Evolutionary conservation across 345 rosid species (phyloP), one percentile per base, ranked within the genome.

Genomic region (Brassica juncea): DNA sequence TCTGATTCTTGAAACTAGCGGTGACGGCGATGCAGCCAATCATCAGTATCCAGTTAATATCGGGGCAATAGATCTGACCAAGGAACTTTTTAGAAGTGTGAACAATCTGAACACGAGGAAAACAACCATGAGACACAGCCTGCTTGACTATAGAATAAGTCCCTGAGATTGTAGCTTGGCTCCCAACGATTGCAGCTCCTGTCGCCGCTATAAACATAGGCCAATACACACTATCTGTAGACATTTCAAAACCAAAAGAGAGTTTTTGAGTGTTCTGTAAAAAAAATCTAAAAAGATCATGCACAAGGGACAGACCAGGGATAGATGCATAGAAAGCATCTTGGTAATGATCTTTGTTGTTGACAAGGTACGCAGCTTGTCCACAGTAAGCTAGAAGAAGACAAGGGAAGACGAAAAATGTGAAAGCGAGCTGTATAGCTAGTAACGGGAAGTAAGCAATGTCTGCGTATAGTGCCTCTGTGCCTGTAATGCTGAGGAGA

Each of bases 361-460:
- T 77, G 86, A 89, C 75, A 72, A 95, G 96, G 78, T 93, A 95
- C 23, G 99, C 97, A 61, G 99, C 99, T 84, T 95, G 99, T 74
- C 99, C 99, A 10, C 91, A 82, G 75, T 95, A 95, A 9, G 99
- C 97, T 76, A 91, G 82, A 76, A 95, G 94, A 84, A 95, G 99
- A 84, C 96, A 91, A 55, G 99, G 99, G 82, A 93, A 88, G 74
- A 95, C 99, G 14, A 95, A 84, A 8, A 85, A 83, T 0, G 99
- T 93, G 81, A 93, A 95, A 60, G 99, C 96, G 79, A 90, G 73
- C 82, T 95, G 99, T 77, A 93, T 70, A 2, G 98, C 97, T 68
- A 88, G 77, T 55, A 95, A 89, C 3, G 98, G 97, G 57, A 52
- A 52, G 57, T n/a, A 52, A n/a, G 57, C 57, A n/a, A 52, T 52